phyloP scores from a whole-genome alignment of 306 rosid genomes.

The Oemleria cerasiformis region DNA sequence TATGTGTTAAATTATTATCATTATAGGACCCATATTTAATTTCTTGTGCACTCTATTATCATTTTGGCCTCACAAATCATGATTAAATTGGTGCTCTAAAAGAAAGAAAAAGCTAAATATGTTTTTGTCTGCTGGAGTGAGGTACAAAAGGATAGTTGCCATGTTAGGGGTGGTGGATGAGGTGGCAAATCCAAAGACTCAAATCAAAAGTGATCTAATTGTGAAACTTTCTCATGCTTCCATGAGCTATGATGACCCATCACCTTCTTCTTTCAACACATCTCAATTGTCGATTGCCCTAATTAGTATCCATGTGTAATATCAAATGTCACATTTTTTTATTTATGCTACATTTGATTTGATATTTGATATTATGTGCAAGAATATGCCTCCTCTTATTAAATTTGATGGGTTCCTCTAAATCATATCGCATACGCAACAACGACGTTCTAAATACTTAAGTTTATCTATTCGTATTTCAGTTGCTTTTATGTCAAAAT shows the following conservation, averaged over 20 bases:
- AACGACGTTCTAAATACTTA: too few relatives aligned
- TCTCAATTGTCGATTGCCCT: background rate
- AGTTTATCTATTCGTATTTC: too few relatives aligned
- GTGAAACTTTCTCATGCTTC: background rate
- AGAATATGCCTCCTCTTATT: too few relatives aligned
- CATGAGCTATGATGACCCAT: background rate
- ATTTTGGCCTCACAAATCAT: background rate
- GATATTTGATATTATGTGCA: too few relatives aligned
- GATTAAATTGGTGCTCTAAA: background rate
- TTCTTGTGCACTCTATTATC: background rate
- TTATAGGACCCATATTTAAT: background rate
- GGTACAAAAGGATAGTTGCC: slow-evolving; percentile 12
- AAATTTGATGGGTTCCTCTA: too few relatives aligned
- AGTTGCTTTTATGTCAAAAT: too few relatives aligned
- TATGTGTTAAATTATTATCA: background rate
- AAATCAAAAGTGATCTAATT: background rate
- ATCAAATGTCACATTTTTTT: slow-evolving; percentile 9
- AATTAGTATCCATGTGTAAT: background rate
- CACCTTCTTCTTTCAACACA: background rate
- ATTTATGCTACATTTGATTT: background rate
- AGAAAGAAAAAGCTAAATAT: background rate
- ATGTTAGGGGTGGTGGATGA: slow-evolving; percentile 6
- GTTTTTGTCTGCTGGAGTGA: background rate
- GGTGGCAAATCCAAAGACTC: slow-evolving; percentile 12
- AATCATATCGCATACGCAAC: too few relatives aligned